A percentile compares a stretch with the other conserved stretches of the same genome.
Conservation (phyloP, 768 basidiomycete species). For the Suillus tomentosus region DNA sequence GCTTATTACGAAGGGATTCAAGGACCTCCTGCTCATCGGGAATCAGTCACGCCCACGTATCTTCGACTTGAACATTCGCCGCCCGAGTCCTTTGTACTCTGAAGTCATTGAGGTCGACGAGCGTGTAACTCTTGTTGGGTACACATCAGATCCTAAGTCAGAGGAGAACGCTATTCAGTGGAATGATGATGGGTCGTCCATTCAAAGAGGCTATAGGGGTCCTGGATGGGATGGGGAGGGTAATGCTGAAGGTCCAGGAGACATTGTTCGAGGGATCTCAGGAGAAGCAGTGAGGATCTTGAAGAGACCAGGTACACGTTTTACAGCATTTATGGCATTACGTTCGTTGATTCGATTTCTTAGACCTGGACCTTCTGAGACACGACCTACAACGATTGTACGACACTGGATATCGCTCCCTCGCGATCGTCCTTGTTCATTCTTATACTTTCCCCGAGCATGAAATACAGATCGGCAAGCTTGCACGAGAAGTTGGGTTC, state of each 20-base stretch:
- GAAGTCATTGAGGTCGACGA: constrained; percentile 73
- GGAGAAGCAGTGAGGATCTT: constrained; percentile 90
- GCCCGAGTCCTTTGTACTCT: constrained; percentile 75
- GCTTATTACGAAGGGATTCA: constrained; percentile 89
- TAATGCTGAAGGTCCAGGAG: constrained; percentile 76
- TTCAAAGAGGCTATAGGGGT: constrained; percentile 70
- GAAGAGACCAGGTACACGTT: constrained; percentile 60
- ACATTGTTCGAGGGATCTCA: constrained; percentile 78
- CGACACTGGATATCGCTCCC: constrained; percentile 79
- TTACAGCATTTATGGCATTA: constrained; percentile 12
- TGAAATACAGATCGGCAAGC: constrained; percentile 66
- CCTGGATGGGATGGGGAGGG: constrained; percentile 74
- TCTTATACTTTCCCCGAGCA: constrained; percentile 92
- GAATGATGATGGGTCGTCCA: constrained; percentile 65
- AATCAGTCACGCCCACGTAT: constrained; percentile 95
- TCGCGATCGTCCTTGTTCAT: constrained; percentile 89
- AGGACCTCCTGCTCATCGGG: constrained; percentile 88
- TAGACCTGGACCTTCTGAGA: constrained; percentile 57
- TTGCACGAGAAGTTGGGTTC: constrained; percentile 86
- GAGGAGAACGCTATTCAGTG: constrained; percentile 79
- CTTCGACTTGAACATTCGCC: constrained; percentile 90
- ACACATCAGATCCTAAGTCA: constrained; percentile 84
- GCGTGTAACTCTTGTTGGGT: constrained; percentile 92
- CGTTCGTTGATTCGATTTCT: constrained; percentile 6
- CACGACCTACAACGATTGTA: constrained; percentile 70